These are phyloP conservation scores for Ambrosia hybrid DNA, from an alignment of 140 eudicot species.

Conservation along the genomic window DNA sequence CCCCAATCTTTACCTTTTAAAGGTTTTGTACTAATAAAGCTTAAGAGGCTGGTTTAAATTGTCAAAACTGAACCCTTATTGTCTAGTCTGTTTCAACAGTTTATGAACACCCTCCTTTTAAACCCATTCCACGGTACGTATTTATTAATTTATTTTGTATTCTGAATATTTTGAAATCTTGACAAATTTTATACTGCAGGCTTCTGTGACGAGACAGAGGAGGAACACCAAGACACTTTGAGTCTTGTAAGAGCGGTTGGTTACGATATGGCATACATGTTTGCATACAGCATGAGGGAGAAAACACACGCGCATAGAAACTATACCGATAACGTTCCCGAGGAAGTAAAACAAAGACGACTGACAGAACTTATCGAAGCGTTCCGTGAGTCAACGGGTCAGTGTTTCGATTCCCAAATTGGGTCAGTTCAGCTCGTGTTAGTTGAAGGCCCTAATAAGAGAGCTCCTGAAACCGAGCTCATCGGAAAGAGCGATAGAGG, in stretches of 20 bases:
- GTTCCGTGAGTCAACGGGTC: constrained; percentile 89
- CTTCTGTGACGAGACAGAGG: constrained; percentile 95
- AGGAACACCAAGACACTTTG: constrained; percentile 78
- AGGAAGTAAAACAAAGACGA: constrained; percentile 80
- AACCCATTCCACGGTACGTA: no score
- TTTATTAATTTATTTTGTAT: neutral
- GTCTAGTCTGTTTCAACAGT: no score
- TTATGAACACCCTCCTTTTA: no score
- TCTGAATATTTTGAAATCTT: neutral
- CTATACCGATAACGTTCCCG: constrained; percentile 78
- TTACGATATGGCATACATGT: constrained; percentile 99
- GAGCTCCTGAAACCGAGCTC: constrained; percentile 93
- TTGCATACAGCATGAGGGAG: constrained; percentile 99
- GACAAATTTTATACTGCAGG: constrained; percentile 45
- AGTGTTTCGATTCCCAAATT: constrained; percentile 71
- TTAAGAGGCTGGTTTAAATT: no score
- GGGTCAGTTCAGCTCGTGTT: constrained; percentile 80
- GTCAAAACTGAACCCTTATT: no score
- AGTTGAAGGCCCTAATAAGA: constrained; percentile 95
- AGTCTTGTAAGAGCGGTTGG: constrained; percentile 74
- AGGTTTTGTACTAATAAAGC: no score
- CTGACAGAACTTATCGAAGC: constrained; percentile 78
- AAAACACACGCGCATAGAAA: constrained; percentile 98
- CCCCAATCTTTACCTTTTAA: no score
- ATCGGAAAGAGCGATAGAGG: constrained; percentile 98